Conservation (phyloP, 2,329 filamentous ascomycete species). For the Diplodia intermedia region DNA sequence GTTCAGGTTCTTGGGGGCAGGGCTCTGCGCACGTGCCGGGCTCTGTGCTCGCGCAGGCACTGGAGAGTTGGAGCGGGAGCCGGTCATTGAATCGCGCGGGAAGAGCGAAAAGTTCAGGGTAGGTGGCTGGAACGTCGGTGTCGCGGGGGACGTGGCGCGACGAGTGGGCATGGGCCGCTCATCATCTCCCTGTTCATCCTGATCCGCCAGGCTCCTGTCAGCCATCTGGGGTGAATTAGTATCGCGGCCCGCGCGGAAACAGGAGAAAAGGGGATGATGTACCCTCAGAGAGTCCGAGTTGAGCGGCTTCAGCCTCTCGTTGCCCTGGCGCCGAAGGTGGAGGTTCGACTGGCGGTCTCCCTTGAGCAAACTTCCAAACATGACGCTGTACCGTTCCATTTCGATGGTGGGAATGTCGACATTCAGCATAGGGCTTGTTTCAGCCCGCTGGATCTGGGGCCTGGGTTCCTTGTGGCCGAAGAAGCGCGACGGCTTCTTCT, state of each 20-base stretch:
- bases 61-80: slow-evolving; percentile 15
- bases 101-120: slow-evolving; percentile 20
- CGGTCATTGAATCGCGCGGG: slow-evolving; percentile 26
- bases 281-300: slow-evolving; percentile 45
- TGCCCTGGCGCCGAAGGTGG: slow-evolving; percentile 46
- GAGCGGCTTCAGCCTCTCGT: slow-evolving; percentile 45
- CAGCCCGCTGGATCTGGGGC: slow-evolving; percentile 13
- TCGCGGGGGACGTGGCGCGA: slow-evolving; percentile 44
- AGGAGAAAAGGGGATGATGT: slow-evolving; percentile 31
- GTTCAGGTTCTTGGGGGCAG: slow-evolving; percentile 9
- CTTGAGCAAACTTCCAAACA: slow-evolving; percentile 81
- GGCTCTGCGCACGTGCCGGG: background rate
- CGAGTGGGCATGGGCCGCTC: slow-evolving; percentile 39
- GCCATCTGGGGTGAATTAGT: slow-evolving; percentile 23
- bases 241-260: background rate
- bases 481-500: slow-evolving; percentile 21
- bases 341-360: slow-evolving; percentile 43
- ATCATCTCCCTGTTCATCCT: slow-evolving; percentile 37
- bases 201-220: slow-evolving; percentile 23
- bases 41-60: slow-evolving; percentile 8
- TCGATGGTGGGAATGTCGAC: slow-evolving; percentile 81
- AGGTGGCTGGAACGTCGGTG: slow-evolving; percentile 36
- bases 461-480: slow-evolving; percentile 33
- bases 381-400: slow-evolving; percentile 90
- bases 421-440: slow-evolving; percentile 59